phyloP scores from a whole-genome alignment of 139 green algal species.

The Yamagishiella unicocca region DNA sequence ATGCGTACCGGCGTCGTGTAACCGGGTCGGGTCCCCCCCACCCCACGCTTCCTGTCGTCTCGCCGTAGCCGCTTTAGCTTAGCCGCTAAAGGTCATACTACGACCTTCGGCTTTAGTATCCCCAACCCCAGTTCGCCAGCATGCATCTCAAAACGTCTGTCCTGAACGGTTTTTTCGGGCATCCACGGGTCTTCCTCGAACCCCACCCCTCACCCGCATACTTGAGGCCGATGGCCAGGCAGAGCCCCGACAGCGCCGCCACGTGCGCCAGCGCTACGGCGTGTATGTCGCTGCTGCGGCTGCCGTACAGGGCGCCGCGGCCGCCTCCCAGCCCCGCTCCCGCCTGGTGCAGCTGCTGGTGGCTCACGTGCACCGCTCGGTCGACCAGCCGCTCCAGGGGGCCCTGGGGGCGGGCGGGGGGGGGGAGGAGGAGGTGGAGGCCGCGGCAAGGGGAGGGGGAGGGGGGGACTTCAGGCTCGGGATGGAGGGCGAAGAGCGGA shows the following conservation, averaged over 20 bases:
- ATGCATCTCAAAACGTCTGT: too few relatives aligned
- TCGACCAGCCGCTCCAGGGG: conserved; percentile 36
- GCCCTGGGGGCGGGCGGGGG: background rate
- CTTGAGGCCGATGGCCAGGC: conserved; percentile 89
- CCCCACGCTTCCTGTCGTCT: too few relatives aligned
- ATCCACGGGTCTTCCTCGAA: too few relatives aligned
- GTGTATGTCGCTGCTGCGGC: conserved; percentile 7
- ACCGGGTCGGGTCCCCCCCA: too few relatives aligned
- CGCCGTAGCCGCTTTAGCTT: too few relatives aligned
- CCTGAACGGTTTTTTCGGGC: too few relatives aligned
- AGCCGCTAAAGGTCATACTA: too few relatives aligned
- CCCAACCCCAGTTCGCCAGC: too few relatives aligned
- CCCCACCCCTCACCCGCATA: conserved; percentile 91
- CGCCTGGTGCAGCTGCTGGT: background rate
- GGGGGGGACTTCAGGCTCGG: too few relatives aligned
- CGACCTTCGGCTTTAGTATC: too few relatives aligned
- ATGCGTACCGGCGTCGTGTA: too few relatives aligned
- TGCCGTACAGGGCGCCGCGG: background rate
- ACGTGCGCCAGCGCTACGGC: conserved; percentile 56
- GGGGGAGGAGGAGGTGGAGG: background rate
- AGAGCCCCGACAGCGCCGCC: conserved; percentile 78
- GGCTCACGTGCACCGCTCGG: background rate
- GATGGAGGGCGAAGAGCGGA: too few relatives aligned
- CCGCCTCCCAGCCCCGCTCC: background rate
- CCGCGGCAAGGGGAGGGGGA: background rate